These are phyloP conservation scores for Mucor racemosus DNA, from an alignment of 371 early-diverging fungal species.

Conservation along the genomic window DNA sequence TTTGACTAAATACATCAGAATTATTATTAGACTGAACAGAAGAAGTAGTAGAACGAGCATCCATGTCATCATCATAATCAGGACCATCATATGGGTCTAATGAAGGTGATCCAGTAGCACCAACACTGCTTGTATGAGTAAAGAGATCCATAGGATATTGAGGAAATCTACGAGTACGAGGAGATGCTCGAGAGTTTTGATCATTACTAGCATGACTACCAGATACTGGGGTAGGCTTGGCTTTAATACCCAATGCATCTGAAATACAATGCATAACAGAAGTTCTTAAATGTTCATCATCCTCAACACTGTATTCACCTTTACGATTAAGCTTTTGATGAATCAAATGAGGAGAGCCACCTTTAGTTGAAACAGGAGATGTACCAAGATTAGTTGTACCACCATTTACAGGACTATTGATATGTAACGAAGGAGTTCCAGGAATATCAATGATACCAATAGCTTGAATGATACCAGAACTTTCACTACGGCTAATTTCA, in stretches of 20 bases:
- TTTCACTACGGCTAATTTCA: constrained; percentile 36
- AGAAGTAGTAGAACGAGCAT: constrained; percentile 46
- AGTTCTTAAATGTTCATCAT: constrained; percentile 64
- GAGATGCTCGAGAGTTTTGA: constrained; percentile 8
- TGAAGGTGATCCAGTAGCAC: constrained; percentile 39
- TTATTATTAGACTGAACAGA: constrained; percentile 41
- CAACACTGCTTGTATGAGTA: constrained; percentile 47
- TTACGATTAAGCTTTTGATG: constrained; percentile 26
- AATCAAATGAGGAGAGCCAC: constrained; percentile 12
- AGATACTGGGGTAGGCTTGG: neutral
- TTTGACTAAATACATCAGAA: constrained; percentile 23
- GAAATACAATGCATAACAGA: constrained; percentile 73
- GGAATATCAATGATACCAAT: constrained; percentile 47
- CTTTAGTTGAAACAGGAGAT: constrained; percentile 6
- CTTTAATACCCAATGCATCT: constrained; percentile 35
- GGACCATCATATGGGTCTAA: constrained; percentile 37
- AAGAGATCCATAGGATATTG: constrained; percentile 50
- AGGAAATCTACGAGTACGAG: constrained; percentile 17
- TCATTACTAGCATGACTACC: neutral
- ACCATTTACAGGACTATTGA: constrained; percentile 10
- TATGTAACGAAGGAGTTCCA: constrained; percentile 35
- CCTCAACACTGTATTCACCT: constrained; percentile 64
- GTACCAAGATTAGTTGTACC: neutral
- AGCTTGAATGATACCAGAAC: constrained; percentile 40
- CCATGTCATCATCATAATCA: constrained; percentile 43